Evolutionary conservation across 1,284 basidiomycete species (phyloP).

Genomic region (Fomitopsis pinicola): DNA sequence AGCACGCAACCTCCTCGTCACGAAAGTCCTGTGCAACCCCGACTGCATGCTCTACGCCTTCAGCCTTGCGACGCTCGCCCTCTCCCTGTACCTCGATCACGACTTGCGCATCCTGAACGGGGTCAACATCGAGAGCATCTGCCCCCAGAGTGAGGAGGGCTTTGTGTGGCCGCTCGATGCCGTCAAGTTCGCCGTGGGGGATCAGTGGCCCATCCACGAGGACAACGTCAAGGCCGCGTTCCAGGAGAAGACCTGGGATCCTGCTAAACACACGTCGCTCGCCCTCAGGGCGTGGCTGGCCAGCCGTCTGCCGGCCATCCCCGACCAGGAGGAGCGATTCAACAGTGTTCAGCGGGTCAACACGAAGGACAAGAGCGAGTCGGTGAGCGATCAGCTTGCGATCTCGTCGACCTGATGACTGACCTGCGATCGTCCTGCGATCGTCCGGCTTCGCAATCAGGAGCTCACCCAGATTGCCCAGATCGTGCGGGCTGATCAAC

Average conservation of each 20-base stretch:
- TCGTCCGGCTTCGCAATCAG: neutral
- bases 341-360: conserved; percentile 18
- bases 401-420: neutral
- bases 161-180: conserved; percentile 33
- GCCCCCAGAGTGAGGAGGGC: conserved; percentile 20
- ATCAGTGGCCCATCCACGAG: conserved; percentile 29
- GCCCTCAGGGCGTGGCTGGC: conserved; percentile 26
- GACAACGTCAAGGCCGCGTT: conserved; percentile 42
- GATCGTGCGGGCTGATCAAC: conserved; percentile 42
- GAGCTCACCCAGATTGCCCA: conserved; percentile 40
- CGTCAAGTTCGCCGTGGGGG: conserved; percentile 40
- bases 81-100: conserved; percentile 38
- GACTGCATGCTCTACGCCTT: conserved; percentile 34
- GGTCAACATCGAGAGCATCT: conserved; percentile 49
- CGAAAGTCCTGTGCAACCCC: conserved; percentile 23
- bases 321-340: conserved; percentile 23
- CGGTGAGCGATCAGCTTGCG: conserved; percentile 9
- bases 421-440: neutral
- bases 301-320: conserved; percentile 15
- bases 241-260: conserved; percentile 14
- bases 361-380: conserved; percentile 14
- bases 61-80: conserved; percentile 38
- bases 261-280: conserved; percentile 8
- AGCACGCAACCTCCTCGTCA: conserved; percentile 21
- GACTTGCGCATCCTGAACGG: conserved; percentile 35